Evolutionary conservation across 768 basidiomycete species (phyloP), one percentile per base, ranked within the genome.

Genomic region (Russula sp.): DNA sequence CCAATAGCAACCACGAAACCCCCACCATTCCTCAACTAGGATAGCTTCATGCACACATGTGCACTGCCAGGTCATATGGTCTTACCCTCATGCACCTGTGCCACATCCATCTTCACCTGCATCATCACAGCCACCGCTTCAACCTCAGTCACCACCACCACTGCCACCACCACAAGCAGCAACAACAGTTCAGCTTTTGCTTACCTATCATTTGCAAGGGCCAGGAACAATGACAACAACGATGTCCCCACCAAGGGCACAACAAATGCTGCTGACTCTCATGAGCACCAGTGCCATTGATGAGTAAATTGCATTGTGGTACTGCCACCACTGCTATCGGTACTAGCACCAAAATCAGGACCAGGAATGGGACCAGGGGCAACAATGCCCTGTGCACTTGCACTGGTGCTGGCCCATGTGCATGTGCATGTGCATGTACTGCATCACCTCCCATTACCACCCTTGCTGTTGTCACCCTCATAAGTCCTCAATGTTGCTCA

Each of bases 371-470:
- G n/a, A n/a, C n/a, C n/a, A n/a, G n/a, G n/a, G n/a, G n/a, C n/a
- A n/a, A n/a, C n/a, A n/a, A 51, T 56, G 16, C 13, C n/a, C n/a
- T n/a, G n/a, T n/a, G n/a, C 49, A 2, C 55, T 39, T 5, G 60
- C 18, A 9, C 25, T 49, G 6, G 9, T n/a, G n/a, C 39, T 38
- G 1, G 25, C 61, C 5, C 45, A 43, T 0, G 43, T 43, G 0
- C 61, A 62, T n/a, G n/a, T 5, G 16, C 57, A 4, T n/a, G n/a
- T n/a, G n/a, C 58, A 43, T 8, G 20, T 32, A 1, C 47, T 45
- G 5, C 65, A 64, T 64, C 65, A 62, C 2, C 22, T 64, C 29
- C 57, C 65, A 9, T n/a, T 43, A 10, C 49, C 52, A 16, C 58
- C 53, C 5, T 38, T 25, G 7, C 18, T 35, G 2, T n/a, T 41